Conservation (phyloP, 768 basidiomycete species). For the Rhizopogon rudus region DNA sequence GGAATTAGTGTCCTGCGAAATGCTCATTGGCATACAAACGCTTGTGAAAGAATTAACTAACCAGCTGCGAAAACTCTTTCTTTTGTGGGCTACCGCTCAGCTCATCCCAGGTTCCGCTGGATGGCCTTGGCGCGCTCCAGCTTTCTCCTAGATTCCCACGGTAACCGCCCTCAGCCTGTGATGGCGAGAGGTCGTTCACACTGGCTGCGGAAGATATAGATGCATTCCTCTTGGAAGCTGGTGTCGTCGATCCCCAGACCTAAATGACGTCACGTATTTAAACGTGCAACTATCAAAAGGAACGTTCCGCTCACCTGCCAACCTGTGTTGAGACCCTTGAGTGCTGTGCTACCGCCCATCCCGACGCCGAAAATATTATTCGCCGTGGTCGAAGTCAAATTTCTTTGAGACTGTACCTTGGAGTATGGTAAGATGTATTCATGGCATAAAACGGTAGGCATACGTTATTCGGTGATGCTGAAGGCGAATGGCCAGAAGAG, state of each 20-base stretch:
- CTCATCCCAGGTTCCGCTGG: slow-evolving; percentile 61
- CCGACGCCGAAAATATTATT: slow-evolving; percentile 50
- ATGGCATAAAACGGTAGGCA: slow-evolving; percentile 9
- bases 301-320: slow-evolving; percentile 53
- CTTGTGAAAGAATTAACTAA: slow-evolving; percentile 23
- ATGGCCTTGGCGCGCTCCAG: slow-evolving; percentile 47
- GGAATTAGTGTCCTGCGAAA: slow-evolving; percentile 35
- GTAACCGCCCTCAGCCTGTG: slow-evolving; percentile 41
- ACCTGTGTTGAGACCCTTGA: slow-evolving; percentile 53
- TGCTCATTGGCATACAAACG: slow-evolving; percentile 9
- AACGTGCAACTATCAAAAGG: slow-evolving; percentile 3
- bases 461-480: slow-evolving; percentile 56
- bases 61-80: slow-evolving; percentile 46
- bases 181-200: slow-evolving; percentile 41
- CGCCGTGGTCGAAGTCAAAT: slow-evolving; percentile 35
- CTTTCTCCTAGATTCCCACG: slow-evolving; percentile 43
- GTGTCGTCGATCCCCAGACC: slow-evolving; percentile 55
- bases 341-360: slow-evolving; percentile 39
- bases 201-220: slow-evolving; percentile 59
- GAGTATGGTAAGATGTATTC: slow-evolving; percentile 7
- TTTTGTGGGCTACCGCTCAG: slow-evolving; percentile 41
- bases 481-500: slow-evolving; percentile 58
- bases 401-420: slow-evolving; percentile 41
- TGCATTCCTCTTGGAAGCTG: slow-evolving; percentile 51
- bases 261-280: slow-evolving; percentile 21